phyloP scores from a whole-genome alignment of 2,329 filamentous ascomycete species.

The Sporothrix pallida region DNA sequence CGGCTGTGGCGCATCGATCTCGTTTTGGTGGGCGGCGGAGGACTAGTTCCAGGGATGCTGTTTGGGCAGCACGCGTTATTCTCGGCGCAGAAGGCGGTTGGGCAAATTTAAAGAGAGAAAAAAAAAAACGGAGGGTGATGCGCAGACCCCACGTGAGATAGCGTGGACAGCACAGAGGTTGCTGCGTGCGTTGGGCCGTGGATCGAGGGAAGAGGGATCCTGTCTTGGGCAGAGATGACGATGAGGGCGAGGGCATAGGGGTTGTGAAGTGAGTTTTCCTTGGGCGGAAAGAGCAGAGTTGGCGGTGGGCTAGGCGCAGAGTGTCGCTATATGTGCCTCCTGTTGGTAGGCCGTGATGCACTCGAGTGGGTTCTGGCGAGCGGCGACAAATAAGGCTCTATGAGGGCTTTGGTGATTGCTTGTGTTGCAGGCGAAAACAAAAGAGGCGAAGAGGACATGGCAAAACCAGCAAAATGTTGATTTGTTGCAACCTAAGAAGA shows the following conservation, averaged over 20 bases:
- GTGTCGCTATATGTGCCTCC: not conserved
- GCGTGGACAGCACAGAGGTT: not conserved
- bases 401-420: not conserved
- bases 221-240: constrained; percentile 8
- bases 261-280: not conserved
- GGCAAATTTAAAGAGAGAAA: not conserved
- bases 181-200: constrained; percentile 9
- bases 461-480: not conserved
- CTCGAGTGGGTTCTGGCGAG: not conserved
- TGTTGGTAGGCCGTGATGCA: constrained; percentile 1
- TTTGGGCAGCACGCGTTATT: constrained; percentile 1
- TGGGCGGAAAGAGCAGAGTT: not conserved
- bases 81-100: constrained; percentile 9
- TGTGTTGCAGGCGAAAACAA: constrained; percentile 1
- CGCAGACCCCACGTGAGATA: constrained; percentile 24
- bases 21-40: not conserved
- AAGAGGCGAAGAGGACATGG: not conserved
- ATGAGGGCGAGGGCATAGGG: constrained; percentile 2
- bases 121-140: not conserved
- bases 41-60: not conserved
- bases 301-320: too few species aligned
- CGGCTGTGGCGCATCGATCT: constrained; percentile 7
- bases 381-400: not conserved
- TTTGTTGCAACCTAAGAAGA: not conserved
- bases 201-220: not conserved